phyloP scores from a whole-genome alignment of 192 early-diverging fungal species.

The Ramicandelaber brevisporus region DNA sequence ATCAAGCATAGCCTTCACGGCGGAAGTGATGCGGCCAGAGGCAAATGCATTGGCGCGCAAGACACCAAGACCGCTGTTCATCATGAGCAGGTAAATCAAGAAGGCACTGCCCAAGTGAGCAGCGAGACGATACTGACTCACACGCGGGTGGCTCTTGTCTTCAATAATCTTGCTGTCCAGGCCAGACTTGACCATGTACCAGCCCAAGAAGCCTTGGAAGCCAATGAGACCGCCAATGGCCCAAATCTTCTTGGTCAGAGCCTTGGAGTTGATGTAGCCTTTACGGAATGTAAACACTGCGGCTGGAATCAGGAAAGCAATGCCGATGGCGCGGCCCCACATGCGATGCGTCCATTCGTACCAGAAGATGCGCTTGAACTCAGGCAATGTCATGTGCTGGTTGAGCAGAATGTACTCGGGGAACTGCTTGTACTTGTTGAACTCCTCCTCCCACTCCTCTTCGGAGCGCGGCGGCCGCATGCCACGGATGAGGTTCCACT shows the following conservation, averaged over 20 bases:
- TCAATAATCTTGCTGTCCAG: constrained; percentile 54
- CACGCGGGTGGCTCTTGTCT: constrained; percentile 62
- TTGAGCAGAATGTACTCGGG: constrained; percentile 94
- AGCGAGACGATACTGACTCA: constrained; percentile 81
- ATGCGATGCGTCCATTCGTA: constrained; percentile 97
- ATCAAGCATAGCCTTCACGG: constrained; percentile 29
- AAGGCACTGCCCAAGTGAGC: constrained; percentile 78
- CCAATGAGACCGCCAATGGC: constrained; percentile 37
- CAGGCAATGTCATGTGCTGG: constrained; percentile 58
- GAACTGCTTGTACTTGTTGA: constrained; percentile 95
- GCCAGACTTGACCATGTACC: constrained; percentile 96
- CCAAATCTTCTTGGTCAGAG: constrained; percentile 26
- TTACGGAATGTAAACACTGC: constrained; percentile 59
- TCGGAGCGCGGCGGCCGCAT: constrained; percentile 70
- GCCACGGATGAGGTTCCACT: constrained; percentile 90
- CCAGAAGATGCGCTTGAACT: constrained; percentile 95
- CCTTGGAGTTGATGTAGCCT: constrained; percentile 49
- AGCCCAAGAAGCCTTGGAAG: constrained; percentile 78
- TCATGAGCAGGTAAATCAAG: constrained; percentile 53
- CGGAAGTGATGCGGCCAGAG: constrained; percentile 16
- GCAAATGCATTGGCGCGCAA: constrained; percentile 38
- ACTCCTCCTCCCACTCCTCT: constrained; percentile 76
- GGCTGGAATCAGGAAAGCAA: constrained; percentile 63
- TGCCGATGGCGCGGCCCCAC: constrained; percentile 75
- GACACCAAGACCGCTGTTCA: constrained; percentile 56